phyloP scores from a whole-genome alignment of 2,329 filamentous ascomycete species.

The Apiospora hydei region DNA sequence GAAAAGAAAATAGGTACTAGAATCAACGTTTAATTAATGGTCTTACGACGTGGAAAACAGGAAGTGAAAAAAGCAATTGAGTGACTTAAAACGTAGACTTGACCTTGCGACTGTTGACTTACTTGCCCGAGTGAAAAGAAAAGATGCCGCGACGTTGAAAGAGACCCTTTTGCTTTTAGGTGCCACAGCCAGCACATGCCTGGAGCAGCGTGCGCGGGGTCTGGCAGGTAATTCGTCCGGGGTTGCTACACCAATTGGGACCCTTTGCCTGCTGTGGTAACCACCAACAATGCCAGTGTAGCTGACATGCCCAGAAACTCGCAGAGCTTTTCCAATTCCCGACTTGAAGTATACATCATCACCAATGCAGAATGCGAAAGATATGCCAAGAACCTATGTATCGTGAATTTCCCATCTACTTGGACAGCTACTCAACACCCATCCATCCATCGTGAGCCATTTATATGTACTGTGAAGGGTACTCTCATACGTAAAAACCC shows the following conservation, averaged over 20 bases:
- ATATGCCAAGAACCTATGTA: slow-evolving; percentile 1
- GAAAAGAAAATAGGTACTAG: background rate
- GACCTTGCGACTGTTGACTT: too few species aligned
- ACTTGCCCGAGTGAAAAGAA: too few species aligned
- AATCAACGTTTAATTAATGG: background rate
- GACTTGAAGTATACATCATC: background rate
- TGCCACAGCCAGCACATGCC: background rate
- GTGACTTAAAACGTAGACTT: background rate
- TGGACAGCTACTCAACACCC: background rate
- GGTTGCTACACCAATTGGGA: background rate
- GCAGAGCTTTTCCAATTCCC: background rate
- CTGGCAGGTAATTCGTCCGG: background rate
- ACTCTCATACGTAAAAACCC: slow-evolving; percentile 2
- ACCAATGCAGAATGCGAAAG: background rate
- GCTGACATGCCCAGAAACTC: background rate
- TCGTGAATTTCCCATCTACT: background rate
- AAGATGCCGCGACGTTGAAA: too few species aligned
- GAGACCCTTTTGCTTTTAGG: background rate
- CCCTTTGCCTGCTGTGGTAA: too few species aligned
- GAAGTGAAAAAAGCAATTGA: background rate
- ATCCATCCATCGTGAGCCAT: slow-evolving; percentile 6
- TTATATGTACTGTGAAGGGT: background rate
- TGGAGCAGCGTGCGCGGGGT: background rate
- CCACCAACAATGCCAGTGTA: background rate
- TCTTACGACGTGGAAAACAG: background rate